These are phyloP conservation scores for Evansstolkia leycettana DNA, from an alignment of 495 filamentous ascomycete species.

Conservation along the genomic window DNA sequence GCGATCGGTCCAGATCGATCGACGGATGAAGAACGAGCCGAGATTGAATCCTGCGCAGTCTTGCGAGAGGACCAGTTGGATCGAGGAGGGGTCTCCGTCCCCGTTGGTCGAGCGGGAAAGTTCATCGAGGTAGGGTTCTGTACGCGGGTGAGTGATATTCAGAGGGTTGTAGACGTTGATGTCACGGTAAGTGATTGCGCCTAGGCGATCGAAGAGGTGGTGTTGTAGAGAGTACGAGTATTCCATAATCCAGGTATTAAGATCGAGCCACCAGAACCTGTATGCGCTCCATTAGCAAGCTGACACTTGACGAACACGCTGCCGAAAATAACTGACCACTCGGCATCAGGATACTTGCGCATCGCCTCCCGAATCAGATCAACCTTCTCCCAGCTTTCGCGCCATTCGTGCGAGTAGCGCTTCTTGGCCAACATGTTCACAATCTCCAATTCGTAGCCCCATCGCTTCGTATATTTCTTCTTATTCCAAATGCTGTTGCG, in stretches of 20 bases:
- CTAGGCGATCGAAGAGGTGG: slow-evolving; percentile 78
- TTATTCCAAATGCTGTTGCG: slow-evolving; percentile 94
- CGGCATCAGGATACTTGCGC: slow-evolving; percentile 85
- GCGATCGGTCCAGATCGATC: slow-evolving; percentile 81
- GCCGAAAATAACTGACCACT: slow-evolving; percentile 62
- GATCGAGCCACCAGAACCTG: slow-evolving; percentile 99
- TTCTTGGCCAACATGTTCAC: slow-evolving; percentile 98
- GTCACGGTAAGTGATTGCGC: slow-evolving; percentile 74
- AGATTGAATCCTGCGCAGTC: slow-evolving; percentile 96
- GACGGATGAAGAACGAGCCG: slow-evolving; percentile 83
- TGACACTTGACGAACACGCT: background rate
- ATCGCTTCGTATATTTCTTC: slow-evolving; percentile 67
- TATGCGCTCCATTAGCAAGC: slow-evolving; percentile 1
- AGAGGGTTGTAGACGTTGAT: slow-evolving; percentile 94
- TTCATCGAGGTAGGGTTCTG: slow-evolving; percentile 60
- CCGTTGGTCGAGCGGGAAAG: slow-evolving; percentile 57
- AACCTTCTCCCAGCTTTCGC: slow-evolving; percentile 98
- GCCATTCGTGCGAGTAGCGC: slow-evolving; percentile 96
- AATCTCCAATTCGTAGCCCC: slow-evolving; percentile 94
- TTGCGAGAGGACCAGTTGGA: slow-evolving; percentile 82
- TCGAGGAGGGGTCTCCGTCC: slow-evolving; percentile 57
- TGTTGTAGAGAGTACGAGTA: slow-evolving; percentile 78
- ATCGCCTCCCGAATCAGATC: slow-evolving; percentile 87
- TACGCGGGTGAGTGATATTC: slow-evolving; percentile 78
- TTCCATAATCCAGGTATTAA: slow-evolving; percentile 98